Evolutionary conservation across 1,284 basidiomycete species (phyloP).

Genomic region (Microbotryum saponariae): DNA sequence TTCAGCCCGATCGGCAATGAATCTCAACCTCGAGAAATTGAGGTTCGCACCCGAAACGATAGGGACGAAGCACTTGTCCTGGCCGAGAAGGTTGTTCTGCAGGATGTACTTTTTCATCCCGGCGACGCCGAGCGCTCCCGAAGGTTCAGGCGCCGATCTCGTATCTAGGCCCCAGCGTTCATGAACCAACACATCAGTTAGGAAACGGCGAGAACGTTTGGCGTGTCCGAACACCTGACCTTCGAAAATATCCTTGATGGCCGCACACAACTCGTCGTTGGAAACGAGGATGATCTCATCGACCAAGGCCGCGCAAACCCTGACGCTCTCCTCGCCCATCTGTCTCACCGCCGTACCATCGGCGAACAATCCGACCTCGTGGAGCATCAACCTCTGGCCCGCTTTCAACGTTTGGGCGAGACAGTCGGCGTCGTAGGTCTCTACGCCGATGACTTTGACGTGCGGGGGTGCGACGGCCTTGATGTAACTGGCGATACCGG

Average conservation of each 20-base stretch:
- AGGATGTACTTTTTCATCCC: conserved; percentile 84
- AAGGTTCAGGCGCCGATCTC: conserved; percentile 87
- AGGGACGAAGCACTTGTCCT: conserved; percentile 79
- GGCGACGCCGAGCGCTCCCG: conserved; percentile 89
- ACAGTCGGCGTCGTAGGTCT: conserved; percentile 91
- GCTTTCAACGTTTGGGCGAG: conserved; percentile 71
- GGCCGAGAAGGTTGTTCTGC: conserved; percentile 68
- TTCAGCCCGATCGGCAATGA: conserved; percentile 95
- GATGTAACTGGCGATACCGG: conserved; percentile 85
- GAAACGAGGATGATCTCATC: conserved; percentile 78
- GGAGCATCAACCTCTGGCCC: conserved; percentile 71
- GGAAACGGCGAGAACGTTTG: too few species aligned
- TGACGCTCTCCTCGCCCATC: conserved; percentile 90
- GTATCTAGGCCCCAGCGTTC: conserved; percentile 56
- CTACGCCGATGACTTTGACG: conserved; percentile 81
- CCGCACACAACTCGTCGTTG: conserved; percentile 97
- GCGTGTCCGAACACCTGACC: too few species aligned
- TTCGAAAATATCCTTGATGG: conserved; percentile 98
- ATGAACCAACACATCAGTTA: not conserved
- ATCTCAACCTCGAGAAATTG: conserved; percentile 94
- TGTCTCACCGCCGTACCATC: conserved; percentile 99
- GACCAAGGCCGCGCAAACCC: conserved; percentile 77
- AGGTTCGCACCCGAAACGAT: conserved; percentile 96
- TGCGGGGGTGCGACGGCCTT: conserved; percentile 84
- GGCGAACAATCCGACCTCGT: conserved; percentile 91